A percentile compares a stretch with the other conserved stretches of the same genome.
phyloP scores from a whole-genome alignment of 768 basidiomycete genomes.

The Trametes coccinea region DNA sequence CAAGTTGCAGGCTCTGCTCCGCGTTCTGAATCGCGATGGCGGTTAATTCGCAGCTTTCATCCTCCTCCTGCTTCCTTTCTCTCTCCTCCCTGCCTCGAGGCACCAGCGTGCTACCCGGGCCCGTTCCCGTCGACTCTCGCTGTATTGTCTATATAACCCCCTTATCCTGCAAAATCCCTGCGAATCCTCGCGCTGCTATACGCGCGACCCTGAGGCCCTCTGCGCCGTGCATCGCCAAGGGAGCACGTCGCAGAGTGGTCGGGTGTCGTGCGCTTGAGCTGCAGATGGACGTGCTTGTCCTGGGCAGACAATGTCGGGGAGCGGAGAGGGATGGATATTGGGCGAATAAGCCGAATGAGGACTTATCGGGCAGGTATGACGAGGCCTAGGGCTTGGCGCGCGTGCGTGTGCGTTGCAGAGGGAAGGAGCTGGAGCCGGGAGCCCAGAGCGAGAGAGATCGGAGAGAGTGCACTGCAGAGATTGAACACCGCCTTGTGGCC shows the following conservation, averaged over 20 bases:
- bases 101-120: conserved; percentile 25
- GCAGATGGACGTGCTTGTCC: conserved; percentile 3
- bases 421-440: too few relatives aligned
- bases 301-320: conserved; percentile 8
- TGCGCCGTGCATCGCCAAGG: not conserved
- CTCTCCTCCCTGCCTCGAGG: conserved; percentile 35
- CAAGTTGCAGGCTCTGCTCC: conserved; percentile 21
- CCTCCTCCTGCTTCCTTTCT: conserved; percentile 28
- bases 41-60: conserved; percentile 23
- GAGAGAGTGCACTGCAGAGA: too few relatives aligned
- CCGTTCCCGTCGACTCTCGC: not conserved
- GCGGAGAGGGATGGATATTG: conserved; percentile 1
- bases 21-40: conserved; percentile 17
- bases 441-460: too few relatives aligned
- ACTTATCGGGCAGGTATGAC: conserved; percentile 20
- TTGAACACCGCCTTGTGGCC: conserved; percentile 4
- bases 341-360: conserved; percentile 3
- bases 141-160: not conserved
- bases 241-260: not conserved
- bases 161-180: conserved; percentile 5
- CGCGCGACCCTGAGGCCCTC: not conserved
- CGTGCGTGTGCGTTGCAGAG: not conserved
- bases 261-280: not conserved
- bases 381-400: not conserved
- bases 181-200: not conserved